Conservation (phyloP, 169 alveolate species). For the Plasmodium coatneyi region DNA sequence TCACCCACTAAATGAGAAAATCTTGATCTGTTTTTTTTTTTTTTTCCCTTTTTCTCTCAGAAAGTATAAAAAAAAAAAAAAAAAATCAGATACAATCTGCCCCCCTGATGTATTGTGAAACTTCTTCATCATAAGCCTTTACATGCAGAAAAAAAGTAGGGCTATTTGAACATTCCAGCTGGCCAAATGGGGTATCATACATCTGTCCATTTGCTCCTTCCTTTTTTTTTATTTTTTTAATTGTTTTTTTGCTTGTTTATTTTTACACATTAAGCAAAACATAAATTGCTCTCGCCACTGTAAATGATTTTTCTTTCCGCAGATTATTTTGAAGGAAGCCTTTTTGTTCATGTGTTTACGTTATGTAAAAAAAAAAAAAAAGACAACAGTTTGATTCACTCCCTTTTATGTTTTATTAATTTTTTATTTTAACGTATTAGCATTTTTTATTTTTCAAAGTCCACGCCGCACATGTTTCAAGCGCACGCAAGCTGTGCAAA, state of each 20-base stretch:
- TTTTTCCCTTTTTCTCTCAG: neutral
- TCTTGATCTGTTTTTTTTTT: neutral
- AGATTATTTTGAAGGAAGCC: neutral
- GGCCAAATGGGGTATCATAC: neutral
- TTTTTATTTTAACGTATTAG: neutral
- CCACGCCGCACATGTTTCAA: neutral
- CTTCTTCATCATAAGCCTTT: neutral
- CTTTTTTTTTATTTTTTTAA: neutral
- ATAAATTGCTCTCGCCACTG: neutral
- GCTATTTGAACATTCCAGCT: neutral
- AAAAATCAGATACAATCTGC: neutral
- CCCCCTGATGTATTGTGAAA: neutral
- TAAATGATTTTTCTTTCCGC: neutral
- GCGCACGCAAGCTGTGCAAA: neutral
- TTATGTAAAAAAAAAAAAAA: neutral
- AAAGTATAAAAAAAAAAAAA: neutral
- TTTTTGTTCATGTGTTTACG: neutral
- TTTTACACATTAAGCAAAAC: neutral
- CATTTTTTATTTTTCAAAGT: neutral
- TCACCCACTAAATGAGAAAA: neutral
- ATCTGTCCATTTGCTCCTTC: neutral
- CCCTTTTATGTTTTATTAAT: neutral
- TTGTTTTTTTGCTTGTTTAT: neutral
- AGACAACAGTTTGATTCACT: constrained; percentile 1
- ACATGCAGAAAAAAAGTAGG: constrained; percentile 18